phyloP scores from a whole-genome alignment of 495 filamentous ascomycete genomes.

The Hyaloscypha variabilis region DNA sequence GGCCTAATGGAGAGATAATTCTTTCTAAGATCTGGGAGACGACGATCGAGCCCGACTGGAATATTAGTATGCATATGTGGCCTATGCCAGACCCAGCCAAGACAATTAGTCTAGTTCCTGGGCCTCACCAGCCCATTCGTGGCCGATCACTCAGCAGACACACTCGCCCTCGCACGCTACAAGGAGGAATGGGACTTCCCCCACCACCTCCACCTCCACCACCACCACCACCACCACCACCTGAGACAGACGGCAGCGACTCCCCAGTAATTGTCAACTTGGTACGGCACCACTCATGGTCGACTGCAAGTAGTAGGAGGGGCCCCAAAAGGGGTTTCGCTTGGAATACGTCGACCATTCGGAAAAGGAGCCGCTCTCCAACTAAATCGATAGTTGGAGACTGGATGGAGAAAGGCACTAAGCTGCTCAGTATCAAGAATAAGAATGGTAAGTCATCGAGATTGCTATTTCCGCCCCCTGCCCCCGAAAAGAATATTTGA shows the following conservation, averaged over 20 bases:
- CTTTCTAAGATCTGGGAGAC: conserved; percentile 54
- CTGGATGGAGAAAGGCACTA: too few relatives aligned
- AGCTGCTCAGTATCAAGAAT: too few relatives aligned
- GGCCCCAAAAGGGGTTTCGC: too few relatives aligned
- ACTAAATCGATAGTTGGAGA: too few relatives aligned
- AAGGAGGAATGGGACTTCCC: background rate
- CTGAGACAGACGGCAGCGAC: background rate
- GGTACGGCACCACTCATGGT: conserved; percentile 1
- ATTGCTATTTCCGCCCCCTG: too few relatives aligned
- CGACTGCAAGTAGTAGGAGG: too few relatives aligned
- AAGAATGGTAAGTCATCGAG: too few relatives aligned
- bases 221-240: conserved; percentile 1
- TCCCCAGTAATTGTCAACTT: conserved; percentile 21
- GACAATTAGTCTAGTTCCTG: too few relatives aligned
- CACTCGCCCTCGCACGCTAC: conserved; percentile 11
- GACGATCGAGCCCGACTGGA: conserved; percentile 63
- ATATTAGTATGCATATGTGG: conserved; percentile 91
- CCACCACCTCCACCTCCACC: conserved; percentile 10
- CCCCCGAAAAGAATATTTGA: too few relatives aligned
- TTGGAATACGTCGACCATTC: too few relatives aligned
- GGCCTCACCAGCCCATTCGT: conserved; percentile 9
- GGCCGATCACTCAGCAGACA: conserved; percentile 9
- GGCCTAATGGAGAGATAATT: conserved; percentile 48
- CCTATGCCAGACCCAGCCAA: conserved; percentile 74
- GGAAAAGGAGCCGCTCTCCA: too few relatives aligned